Percentiles rank a stretch among this genome's conserved stretches.
Evolutionary conservation across 164 flowering plant genomes (phyloP).

Genomic region (Aristolochia californica): DNA sequence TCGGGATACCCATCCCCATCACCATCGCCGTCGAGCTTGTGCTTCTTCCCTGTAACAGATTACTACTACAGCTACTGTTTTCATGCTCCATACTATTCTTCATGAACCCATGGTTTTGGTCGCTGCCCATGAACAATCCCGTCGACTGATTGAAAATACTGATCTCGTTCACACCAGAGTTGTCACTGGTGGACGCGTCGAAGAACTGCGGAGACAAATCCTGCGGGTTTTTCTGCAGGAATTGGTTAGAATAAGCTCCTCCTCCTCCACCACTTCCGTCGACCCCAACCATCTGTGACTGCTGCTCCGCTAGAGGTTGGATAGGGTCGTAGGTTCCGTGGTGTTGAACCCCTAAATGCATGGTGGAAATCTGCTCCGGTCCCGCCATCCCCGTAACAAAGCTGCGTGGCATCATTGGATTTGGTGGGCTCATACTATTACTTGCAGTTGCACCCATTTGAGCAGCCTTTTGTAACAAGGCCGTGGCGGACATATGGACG

Average conservation of each 20-base stretch:
- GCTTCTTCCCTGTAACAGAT: conserved; percentile 9
- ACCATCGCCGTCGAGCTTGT: neutral
- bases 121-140: conserved; percentile 19
- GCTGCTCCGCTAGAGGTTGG: conserved; percentile 12
- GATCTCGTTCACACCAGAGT: conserved; percentile 14
- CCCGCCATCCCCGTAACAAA: conserved; percentile 25
- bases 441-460: conserved; percentile 53
- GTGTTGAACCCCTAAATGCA: conserved; percentile 12
- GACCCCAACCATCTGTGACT: conserved; percentile 16
- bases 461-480: conserved; percentile 51
- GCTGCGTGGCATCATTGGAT: conserved; percentile 14
- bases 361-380: conserved; percentile 24
- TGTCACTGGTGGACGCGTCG: conserved; percentile 5
- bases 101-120: conserved; percentile 18
- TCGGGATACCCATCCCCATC: conserved; percentile 1
- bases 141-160: conserved; percentile 12
- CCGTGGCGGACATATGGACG: conserved; percentile 40
- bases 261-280: conserved; percentile 6
- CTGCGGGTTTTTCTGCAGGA: conserved; percentile 11
- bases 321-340: conserved; percentile 9
- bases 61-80: neutral
- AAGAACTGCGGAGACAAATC: conserved; percentile 19
- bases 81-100: conserved; percentile 17
- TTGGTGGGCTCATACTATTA: conserved; percentile 10
- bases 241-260: conserved; percentile 14